A percentile compares a stretch with the other conserved stretches of the same genome.
Conservation (phyloP, 176 grass and related monocot genomes). For the Panicum miliaceum region DNA sequence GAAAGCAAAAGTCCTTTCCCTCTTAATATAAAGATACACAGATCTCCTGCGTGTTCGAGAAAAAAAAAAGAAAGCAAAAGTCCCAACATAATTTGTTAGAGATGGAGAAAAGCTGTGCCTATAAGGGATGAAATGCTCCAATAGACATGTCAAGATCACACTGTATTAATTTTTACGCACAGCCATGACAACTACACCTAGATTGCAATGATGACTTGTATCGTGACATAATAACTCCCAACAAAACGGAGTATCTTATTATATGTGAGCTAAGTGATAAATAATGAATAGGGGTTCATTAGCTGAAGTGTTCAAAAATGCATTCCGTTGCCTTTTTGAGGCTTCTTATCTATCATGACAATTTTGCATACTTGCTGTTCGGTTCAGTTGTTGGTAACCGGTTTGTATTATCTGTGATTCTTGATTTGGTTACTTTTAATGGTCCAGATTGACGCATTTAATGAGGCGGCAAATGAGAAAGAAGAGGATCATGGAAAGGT, state of each 20-base stretch:
- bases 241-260: background rate
- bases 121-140: background rate
- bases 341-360: constrained; percentile 13
- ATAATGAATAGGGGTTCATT: background rate
- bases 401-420: constrained; percentile 24
- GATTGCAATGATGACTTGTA: background rate
- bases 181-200: background rate
- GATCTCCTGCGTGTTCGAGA: no score
- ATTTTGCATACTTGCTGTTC: constrained; percentile 29
- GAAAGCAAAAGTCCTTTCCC: background rate
- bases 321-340: constrained; percentile 13
- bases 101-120: background rate
- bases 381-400: constrained; percentile 28
- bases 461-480: constrained; percentile 52
- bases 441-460: constrained; percentile 52
- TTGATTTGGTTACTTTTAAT: constrained; percentile 26
- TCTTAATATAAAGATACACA: no score
- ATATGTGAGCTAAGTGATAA: background rate
- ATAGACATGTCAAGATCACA: background rate
- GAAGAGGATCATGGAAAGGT: constrained; percentile 59
- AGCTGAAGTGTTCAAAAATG: background rate
- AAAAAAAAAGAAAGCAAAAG: no score
- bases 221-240: background rate
- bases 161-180: background rate
- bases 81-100: background rate